A percentile compares a stretch with the other conserved stretches of the same genome.
Evolutionary conservation across 371 early-diverging fungal genomes (phyloP).

Genomic region (Blakeslea trispora): DNA sequence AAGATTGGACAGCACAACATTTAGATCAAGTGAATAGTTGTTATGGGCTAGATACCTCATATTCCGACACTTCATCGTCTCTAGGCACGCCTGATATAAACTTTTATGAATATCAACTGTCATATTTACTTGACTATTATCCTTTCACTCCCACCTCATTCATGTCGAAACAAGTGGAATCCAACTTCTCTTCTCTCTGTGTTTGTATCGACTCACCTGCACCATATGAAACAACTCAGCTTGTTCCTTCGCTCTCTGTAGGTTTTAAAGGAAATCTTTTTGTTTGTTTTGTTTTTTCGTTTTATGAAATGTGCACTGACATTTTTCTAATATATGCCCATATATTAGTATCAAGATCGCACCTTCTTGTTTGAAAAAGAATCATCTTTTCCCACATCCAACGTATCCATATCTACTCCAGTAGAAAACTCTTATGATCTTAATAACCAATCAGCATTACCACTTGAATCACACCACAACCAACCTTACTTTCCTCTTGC

Average conservation of each 20-base stretch:
- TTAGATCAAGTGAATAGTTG: neutral
- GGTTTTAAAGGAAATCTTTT: no score
- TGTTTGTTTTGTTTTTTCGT: no score
- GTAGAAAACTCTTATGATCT: neutral
- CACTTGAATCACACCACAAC: no score
- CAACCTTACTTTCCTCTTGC: no score
- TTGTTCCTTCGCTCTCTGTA: conserved; percentile 20
- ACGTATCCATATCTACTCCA: no score
- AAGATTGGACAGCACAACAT: conserved; percentile 1
- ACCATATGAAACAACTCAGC: neutral
- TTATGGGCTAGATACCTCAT: conserved; percentile 1
- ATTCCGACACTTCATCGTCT: conserved; percentile 20
- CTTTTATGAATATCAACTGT: conserved; percentile 12
- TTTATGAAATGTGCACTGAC: conserved; percentile 21
- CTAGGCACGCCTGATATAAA: conserved; percentile 27
- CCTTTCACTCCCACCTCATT: conserved; percentile 7
- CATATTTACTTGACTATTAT: conserved; percentile 8
- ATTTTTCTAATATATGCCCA: no score
- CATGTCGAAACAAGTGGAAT: conserved; percentile 1
- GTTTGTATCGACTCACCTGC: no score
- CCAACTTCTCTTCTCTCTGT: conserved; percentile 2
- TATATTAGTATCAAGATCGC: conserved; percentile 35
- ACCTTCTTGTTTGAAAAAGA: conserved; percentile 25
- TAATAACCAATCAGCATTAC: no score
- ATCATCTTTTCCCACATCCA: conserved; percentile 8